Base-by-base conservation (phyloP, 495 filamentous ascomycete genomes). In the Sporormia fimetaria region DNA sequence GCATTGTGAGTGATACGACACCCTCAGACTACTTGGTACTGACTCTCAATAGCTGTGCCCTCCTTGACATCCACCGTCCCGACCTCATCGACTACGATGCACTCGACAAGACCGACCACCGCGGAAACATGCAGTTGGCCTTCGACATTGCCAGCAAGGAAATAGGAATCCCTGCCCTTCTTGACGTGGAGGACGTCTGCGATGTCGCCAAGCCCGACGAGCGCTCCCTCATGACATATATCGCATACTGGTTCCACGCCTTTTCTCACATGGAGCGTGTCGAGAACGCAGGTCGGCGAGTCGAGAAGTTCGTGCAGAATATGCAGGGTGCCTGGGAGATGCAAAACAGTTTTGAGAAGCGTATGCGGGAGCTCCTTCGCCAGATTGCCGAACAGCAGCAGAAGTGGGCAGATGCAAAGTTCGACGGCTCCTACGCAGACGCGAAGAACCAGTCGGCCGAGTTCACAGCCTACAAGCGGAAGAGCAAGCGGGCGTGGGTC, bases 241-340 rank as follows among this genome's bases (percentile, higher is more conserved):
- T 98, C 50, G 90, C 90, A 44, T 96, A 96, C 62, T 98, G 92
- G 90, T 98, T 96, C 71, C 90, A 98, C 54, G 92, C 90, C 42
- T 98, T 98, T 56, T 94, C 87, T 16, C 87, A 95, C 56, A 83
- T 98, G 74, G 90, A 98, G 62, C 74, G 86, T 47, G 92, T 98
- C 9, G 90, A 98, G 57, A 98, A 96, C 58, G 92, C 92, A 2
- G 90, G 90, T 2, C 74, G 90, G 39, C 74, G 90, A 42, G 90
- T 98, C 2, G 90, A 98, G 67, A 98, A 98, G 66, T 98, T 98
- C 52, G 83, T 96, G 31, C 84, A 82, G 56, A 94, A 90, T 56
- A 96, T 96, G 90, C 86, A 94, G 49, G 90, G 88, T n/a, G 87
- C 90, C 3, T 96, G 92, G 90, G 87, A 92, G 56, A 98, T 98